Evolutionary conservation across 2,329 filamentous ascomycete genomes (phyloP), one percentile per base, ranked within the genome.

Genomic region (Nemania sp.): DNA sequence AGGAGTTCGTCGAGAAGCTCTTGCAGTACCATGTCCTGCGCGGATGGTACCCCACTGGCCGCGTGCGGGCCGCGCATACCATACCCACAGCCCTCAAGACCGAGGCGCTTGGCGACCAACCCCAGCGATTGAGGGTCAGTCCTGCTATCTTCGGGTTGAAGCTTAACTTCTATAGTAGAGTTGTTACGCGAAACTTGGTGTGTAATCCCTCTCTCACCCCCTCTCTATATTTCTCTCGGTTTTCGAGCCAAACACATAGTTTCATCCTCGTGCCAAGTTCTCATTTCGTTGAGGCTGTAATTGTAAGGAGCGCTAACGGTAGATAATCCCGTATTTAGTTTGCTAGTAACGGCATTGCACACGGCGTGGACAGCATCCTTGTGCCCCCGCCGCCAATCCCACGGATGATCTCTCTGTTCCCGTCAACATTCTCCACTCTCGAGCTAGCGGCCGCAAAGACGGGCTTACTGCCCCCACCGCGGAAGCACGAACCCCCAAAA

Each of bases 341-440:
- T 76, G 91, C 89, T 47, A 90, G 88, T 69, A 97, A 97, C 76
- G 94, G 94, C 49, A 84, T 96, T 45, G 88, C 97, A 71, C 94
- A 97, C 79, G 91, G 87, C 52, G 82, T 97, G 62, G 88, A 94
- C 81, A 85, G 83, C 69, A 83, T 96, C 62, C 85, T 97, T n/a
- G 75, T 95, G 8, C 93, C 93, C 2, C 94, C 94, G 0, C 90
- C 92, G 83, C 88, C 51, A 83, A 88, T 61, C 77, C 75, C 27
- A 75, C 81, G 64, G 20, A 66, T 77, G 26, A 79, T 89, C 53
- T 84, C 87, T 10, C 88, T 94, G 35, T 86, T 97, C 76, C 93
- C 94, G 0, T 80, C 83, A 54, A 85, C 90, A 69, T 97, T 97
- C 84, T 93, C 90, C 71, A 97, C 93, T 0, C 87, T 97, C 1